phyloP scores from a whole-genome alignment of 495 filamentous ascomycete genomes.

The Penicillium verhagenii region DNA sequence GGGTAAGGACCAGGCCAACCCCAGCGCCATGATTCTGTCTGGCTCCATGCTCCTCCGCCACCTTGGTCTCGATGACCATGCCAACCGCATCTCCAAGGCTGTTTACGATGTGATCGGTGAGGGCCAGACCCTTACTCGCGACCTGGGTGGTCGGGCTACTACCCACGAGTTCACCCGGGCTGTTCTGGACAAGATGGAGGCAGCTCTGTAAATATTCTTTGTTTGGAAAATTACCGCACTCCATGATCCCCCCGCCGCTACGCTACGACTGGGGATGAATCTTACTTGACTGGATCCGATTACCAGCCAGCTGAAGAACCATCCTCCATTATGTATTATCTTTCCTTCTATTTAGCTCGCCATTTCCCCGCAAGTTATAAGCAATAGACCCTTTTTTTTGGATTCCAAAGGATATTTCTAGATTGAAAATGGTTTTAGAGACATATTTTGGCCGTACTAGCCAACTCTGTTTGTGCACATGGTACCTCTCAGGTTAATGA shows the following conservation, averaged over 20 bases:
- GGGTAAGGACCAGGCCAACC: constrained; percentile 98
- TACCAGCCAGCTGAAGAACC: constrained; percentile 2
- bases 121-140: constrained; percentile 80
- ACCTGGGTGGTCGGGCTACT: constrained; percentile 88
- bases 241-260: constrained; percentile 12
- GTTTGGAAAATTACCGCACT: not conserved
- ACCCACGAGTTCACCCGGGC: constrained; percentile 95
- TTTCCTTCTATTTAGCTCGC: constrained; percentile 29
- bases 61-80: constrained; percentile 93
- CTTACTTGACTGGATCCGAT: constrained; percentile 4
- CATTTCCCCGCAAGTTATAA: constrained; percentile 27
- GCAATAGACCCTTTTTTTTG: constrained; percentile 30
- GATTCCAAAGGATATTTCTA: not conserved
- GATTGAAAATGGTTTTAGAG: not conserved
- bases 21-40: constrained; percentile 90
- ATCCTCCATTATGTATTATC: constrained; percentile 37
- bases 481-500: not conserved
- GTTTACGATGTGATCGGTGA: constrained; percentile 95
- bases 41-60: constrained; percentile 96
- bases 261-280: constrained; percentile 23
- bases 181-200: constrained; percentile 91
- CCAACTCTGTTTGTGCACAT: not conserved
- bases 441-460: not conserved
- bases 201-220: constrained; percentile 41
- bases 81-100: constrained; percentile 95